Base-by-base conservation (phyloP, 441 rosid genomes). In the Jatropha podagrica region DNA sequence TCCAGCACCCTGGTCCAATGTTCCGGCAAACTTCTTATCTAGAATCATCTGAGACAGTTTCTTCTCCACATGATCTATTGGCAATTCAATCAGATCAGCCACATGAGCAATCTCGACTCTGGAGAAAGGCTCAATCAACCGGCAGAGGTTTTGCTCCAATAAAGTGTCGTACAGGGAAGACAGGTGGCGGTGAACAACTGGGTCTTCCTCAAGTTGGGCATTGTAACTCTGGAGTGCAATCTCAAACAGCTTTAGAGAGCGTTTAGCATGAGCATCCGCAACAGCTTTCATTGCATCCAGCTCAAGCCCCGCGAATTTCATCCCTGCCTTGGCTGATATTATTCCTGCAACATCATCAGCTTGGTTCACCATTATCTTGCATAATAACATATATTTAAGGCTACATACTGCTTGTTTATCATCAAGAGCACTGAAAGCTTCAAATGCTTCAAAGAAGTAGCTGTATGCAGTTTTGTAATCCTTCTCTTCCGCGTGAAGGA, bases 261-360 rank as follows among this genome's bases (percentile, higher is more conserved):
- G 86, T 73, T 95, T 91, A 0, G 99, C 81, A 79, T 95, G 89
- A 71, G 98, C 99, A 89, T 95, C 95, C 3, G 98, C 98, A 44
- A 95, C 97, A 72, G 99, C 95, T 87, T 93, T 95, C 98, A 93
- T 95, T 10, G 99, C 98, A 80, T 95, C 98, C 15, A 95, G 75
- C 75, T 95, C 98, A 1, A 94, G 92, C 3, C 99, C 99, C 72
- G 89, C 90, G 3, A 93, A 93, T 11, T 89, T 90, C 17, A 95
- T 83, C 68, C 99, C 98, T 3, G 96, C 97, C 84, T 91, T 95
- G 32, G 98, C 93, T 54, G 99, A 90, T 71, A 93, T 88, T 54
- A 93, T 88, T 44, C 97, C 94, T 0, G 96, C 87, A 26, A 95
- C 98, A 76, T 95, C 97, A 83, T 95, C 99, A 23, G 98, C 96